Conservation (phyloP, 2,329 filamentous ascomycete genomes). For the Aaosphaeria arxii region DNA sequence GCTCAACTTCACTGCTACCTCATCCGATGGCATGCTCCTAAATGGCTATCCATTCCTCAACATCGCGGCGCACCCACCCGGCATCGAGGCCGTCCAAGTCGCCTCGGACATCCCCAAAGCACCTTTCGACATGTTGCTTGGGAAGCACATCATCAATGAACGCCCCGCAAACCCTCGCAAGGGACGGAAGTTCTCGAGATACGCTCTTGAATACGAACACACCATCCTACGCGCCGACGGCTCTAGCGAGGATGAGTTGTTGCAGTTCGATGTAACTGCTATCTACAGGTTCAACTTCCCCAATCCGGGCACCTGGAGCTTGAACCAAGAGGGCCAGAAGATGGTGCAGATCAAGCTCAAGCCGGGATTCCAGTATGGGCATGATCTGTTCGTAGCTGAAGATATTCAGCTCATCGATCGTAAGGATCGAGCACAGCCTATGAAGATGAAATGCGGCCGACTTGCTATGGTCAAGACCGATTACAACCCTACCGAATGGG, state of each 20-base stretch:
- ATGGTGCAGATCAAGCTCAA: conserved; percentile 21
- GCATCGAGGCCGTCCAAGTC: conserved; percentile 20
- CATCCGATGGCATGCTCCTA: conserved; percentile 12
- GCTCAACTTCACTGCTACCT: conserved; percentile 19
- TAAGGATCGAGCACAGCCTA: conserved; percentile 14
- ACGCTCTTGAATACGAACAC: conserved; percentile 25
- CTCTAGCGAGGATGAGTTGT: conserved; percentile 11
- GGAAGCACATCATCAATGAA: conserved; percentile 8
- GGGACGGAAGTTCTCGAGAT: conserved; percentile 10
- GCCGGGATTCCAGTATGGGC: too few species aligned
- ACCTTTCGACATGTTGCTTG: conserved; percentile 8
- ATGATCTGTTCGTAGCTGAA: too few species aligned
- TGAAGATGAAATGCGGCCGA: conserved; percentile 27
- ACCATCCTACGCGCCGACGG: conserved; percentile 14
- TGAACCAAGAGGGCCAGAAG: conserved; percentile 17
- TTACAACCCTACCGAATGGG: conserved; percentile 28
- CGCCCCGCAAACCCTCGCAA: conserved; percentile 2
- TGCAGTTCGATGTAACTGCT: conserved; percentile 29
- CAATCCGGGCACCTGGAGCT: conserved; percentile 4
- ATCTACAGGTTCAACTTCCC: conserved; percentile 5
- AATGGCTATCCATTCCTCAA: conserved; percentile 20
- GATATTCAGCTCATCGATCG: conserved; percentile 14
- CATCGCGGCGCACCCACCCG: conserved; percentile 17
- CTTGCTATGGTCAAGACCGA: conserved; percentile 18
- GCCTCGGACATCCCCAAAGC: conserved; percentile 12